phyloP scores from a whole-genome alignment of 2,329 filamentous ascomycete genomes.

The Zymoseptoria ardabiliae region DNA sequence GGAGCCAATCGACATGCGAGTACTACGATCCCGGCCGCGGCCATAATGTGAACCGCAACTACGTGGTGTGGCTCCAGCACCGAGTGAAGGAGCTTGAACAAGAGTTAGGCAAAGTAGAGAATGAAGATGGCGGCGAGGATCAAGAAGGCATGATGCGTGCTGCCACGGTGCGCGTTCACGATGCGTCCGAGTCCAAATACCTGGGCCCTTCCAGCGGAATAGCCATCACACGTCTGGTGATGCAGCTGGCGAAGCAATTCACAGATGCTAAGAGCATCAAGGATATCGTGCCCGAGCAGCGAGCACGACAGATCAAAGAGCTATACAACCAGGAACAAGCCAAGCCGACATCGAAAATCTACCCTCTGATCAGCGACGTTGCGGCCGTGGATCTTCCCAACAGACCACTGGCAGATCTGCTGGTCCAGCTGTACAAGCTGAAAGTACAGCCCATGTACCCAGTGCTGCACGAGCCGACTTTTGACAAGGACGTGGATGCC shows the following conservation, averaged over 20 bases:
- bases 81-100: constrained; percentile 74
- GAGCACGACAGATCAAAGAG: constrained; percentile 60
- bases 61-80: constrained; percentile 87
- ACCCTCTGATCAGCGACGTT: constrained; percentile 80
- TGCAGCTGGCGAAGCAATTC: constrained; percentile 93
- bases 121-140: constrained; percentile 64
- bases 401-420: constrained; percentile 63
- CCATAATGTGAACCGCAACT: constrained; percentile 77
- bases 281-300: constrained; percentile 75
- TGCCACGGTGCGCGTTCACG: constrained; percentile 75
- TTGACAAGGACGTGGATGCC: constrained; percentile 67
- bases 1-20: constrained; percentile 84
- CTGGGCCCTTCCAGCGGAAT: constrained; percentile 92
- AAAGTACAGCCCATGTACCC: constrained; percentile 89
- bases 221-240: constrained; percentile 86
- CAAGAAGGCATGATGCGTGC: constrained; percentile 81
- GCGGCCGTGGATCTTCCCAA: constrained; percentile 71
- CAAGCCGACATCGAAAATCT: constrained; percentile 69
- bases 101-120: constrained; percentile 71
- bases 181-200: constrained; percentile 82
- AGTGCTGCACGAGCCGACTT: constrained; percentile 73
- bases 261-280: constrained; percentile 86
- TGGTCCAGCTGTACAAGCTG: constrained; percentile 78
- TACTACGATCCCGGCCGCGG: constrained; percentile 89
- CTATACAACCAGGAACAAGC: constrained; percentile 58